phyloP scores from a whole-genome alignment of 495 filamentous ascomycete species.

The Echria macrotheca region DNA sequence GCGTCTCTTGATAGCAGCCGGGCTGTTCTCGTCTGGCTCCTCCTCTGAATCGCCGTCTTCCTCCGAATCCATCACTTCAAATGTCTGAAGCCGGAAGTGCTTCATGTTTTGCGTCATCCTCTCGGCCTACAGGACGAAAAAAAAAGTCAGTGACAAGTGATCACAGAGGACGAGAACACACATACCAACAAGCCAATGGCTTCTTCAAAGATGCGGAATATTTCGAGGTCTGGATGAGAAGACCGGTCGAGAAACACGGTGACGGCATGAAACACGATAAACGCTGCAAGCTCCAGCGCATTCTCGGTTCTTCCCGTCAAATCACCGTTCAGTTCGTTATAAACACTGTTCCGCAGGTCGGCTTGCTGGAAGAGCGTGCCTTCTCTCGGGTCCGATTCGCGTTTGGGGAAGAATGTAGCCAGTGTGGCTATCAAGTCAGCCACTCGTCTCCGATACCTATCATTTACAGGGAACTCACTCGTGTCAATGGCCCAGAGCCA shows the following conservation, averaged over 20 bases:
- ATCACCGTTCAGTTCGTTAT: conserved; percentile 65
- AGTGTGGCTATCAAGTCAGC: conserved; percentile 42
- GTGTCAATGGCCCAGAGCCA: conserved; percentile 63
- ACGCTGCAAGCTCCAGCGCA: conserved; percentile 55
- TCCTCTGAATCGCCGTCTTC: conserved; percentile 46
- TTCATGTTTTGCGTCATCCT: conserved; percentile 59
- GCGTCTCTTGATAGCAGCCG: conserved; percentile 38
- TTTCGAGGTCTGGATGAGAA: conserved; percentile 55
- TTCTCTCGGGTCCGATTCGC: conserved; percentile 43
- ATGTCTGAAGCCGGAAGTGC: conserved; percentile 49
- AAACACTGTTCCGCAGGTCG: conserved; percentile 59
- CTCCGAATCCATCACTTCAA: conserved; percentile 33
- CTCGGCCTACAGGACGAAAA: conserved; percentile 43
- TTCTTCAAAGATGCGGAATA: conserved; percentile 63
- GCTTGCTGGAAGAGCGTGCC: conserved; percentile 56
- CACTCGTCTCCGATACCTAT: neutral
- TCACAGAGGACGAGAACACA: neutral
- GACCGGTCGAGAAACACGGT: conserved; percentile 56
- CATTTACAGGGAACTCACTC: conserved; percentile 36
- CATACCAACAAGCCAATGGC: conserved; percentile 58
- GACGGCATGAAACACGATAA: conserved; percentile 57
- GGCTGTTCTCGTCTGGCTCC: conserved; percentile 40
- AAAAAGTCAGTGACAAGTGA: neutral
- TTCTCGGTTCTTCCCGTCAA: conserved; percentile 59
- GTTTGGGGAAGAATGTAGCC: conserved; percentile 54